These are phyloP conservation scores for Thalassiosira livingstoniorum DNA, from an alignment of 352 stramenopile genomes.

Conservation along the genomic window DNA sequence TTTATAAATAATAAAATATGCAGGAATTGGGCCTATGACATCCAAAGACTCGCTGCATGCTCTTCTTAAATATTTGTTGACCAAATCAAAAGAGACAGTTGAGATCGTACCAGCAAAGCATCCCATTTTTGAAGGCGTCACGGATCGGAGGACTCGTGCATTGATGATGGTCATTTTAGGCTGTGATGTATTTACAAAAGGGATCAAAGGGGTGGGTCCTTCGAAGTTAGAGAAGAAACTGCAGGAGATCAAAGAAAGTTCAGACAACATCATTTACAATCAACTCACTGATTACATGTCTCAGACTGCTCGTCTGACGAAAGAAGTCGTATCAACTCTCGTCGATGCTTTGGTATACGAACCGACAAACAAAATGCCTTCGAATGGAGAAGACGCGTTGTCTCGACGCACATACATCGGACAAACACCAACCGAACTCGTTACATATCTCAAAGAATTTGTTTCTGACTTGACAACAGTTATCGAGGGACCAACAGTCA, in stretches of 20 bases:
- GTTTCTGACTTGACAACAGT: background rate
- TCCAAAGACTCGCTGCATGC: too few relatives aligned
- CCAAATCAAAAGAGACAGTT: background rate
- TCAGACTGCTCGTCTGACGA: too few relatives aligned
- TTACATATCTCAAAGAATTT: conserved; percentile 27
- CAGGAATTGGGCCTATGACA: too few relatives aligned
- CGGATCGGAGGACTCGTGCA: background rate
- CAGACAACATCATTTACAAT: background rate
- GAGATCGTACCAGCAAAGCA: background rate
- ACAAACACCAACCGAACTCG: conserved; percentile 2
- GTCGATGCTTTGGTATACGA: conserved; percentile 28
- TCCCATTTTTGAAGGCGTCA: conserved; percentile 32
- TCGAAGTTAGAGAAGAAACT: conserved; percentile 13
- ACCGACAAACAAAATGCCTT: conserved; percentile 20
- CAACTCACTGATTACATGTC: too few relatives aligned
- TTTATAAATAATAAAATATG: too few relatives aligned
- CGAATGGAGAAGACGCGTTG: background rate
- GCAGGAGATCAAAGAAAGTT: background rate
- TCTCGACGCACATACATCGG: conserved; percentile 6
- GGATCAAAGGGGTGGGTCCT: conserved; percentile 2
- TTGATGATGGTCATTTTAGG: conserved; percentile 28
- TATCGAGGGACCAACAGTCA: background rate
- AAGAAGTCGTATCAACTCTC: conserved; percentile 19
- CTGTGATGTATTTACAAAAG: conserved; percentile 25
- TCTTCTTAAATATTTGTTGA: too few relatives aligned